Percentiles rank a stretch among this genome's conserved stretches.
Evolutionary conservation across 2,329 filamentous ascomycete genomes (phyloP).

Genomic region (Botryotinia globosa): DNA sequence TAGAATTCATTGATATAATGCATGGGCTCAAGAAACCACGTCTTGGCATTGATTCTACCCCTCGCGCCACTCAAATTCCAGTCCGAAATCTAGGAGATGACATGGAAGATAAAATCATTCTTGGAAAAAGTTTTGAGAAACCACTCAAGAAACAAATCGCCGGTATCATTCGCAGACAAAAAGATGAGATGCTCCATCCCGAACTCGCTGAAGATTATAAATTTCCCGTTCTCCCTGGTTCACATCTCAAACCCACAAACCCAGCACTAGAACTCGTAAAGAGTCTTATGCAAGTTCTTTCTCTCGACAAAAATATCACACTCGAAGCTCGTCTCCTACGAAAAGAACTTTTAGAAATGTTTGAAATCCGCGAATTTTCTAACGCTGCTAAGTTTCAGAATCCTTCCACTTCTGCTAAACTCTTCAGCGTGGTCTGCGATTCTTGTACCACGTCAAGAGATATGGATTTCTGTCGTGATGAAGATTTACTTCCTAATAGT

Average conservation of each 20-base stretch:
- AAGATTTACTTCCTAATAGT: conserved; percentile 64
- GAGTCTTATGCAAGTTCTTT: conserved; percentile 85
- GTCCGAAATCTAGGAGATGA: conserved; percentile 55
- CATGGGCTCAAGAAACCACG: conserved; percentile 73
- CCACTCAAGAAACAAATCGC: conserved; percentile 87
- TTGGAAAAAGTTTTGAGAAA: conserved; percentile 82
- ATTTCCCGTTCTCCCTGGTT: conserved; percentile 78
- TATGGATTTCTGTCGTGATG: conserved; percentile 88
- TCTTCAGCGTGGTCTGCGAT: conserved; percentile 78
- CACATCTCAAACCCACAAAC: conserved; percentile 62
- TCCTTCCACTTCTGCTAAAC: conserved; percentile 69
- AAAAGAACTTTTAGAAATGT: conserved; percentile 83
- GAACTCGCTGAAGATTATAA: conserved; percentile 83
- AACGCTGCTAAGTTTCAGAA: conserved; percentile 85
- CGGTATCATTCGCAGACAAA: conserved; percentile 77
- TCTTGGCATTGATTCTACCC: conserved; percentile 47
- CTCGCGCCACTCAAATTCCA: conserved; percentile 57
- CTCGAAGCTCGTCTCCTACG: conserved; percentile 84
- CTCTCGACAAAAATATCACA: conserved; percentile 84
- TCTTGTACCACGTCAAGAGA: conserved; percentile 88
- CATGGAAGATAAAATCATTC: conserved; percentile 59
- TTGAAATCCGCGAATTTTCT: conserved; percentile 93
- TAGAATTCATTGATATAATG: conserved; percentile 95
- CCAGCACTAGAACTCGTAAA: conserved; percentile 90
- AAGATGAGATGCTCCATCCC: conserved; percentile 83